Evolutionary conservation across 495 filamentous ascomycete genomes (phyloP), one percentile per base, ranked within the genome.

Genomic region (Podospora tetraspora): DNA sequence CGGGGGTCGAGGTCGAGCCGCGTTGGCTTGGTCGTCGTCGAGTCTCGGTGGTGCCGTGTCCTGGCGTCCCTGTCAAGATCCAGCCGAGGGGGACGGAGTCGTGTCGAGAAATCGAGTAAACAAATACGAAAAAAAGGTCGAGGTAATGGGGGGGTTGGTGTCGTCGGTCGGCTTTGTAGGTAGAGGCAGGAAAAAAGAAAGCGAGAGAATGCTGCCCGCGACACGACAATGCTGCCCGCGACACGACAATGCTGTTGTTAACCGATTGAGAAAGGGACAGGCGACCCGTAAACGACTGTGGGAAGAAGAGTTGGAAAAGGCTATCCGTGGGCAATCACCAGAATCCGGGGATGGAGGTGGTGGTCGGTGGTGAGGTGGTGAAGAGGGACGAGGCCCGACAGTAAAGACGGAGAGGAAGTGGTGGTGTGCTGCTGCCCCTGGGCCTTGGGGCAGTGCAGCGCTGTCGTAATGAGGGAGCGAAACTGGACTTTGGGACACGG

Each of bases 151-250:
- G 37, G 43, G 19, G 43, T 52, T 52, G 43, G 43, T 52, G 43
- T 52, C 43, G 43, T 21, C 24, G 37, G 57, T 16, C 57, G 32
- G 32, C 32, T 57, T 25, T 24, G 37, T 32, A n/a, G 37, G 64
- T 13, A 12, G 61, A 60, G 64, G 70, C 68, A 71, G 68, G 70
- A 71, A 69, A 69, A 30, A 66, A 66, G 65, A 64, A 70, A 75
- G 73, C 73, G 73, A 75, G 69, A 43, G 73, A 67, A 75, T 61
- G 68, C 71, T 73, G 73, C 71, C 69, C 59, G 64, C 68, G 60
- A 52, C 43, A n/a, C 43, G 43, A 64, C 61, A 43, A 60, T 27
- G 25, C 58, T 60, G 58, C n/a, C n/a, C n/a, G 64, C 68, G 60
- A 52, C 43, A n/a, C 43, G 43, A 64, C 61, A 43, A 60, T 27